These are phyloP conservation scores for Clonostachys byssicola DNA, from an alignment of 2,329 filamentous ascomycete genomes.

Conservation along the genomic window DNA sequence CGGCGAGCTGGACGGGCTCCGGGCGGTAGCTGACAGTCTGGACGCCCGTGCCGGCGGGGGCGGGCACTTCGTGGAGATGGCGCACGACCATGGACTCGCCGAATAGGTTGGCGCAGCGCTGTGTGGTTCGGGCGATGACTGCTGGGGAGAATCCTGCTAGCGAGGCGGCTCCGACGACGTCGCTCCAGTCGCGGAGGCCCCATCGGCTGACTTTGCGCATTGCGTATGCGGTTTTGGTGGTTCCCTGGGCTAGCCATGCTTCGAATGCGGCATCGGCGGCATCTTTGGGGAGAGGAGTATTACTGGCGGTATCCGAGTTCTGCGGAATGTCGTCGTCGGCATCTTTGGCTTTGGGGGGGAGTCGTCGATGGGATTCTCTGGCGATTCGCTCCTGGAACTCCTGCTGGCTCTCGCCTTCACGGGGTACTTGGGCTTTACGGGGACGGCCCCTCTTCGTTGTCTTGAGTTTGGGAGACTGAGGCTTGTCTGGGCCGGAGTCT, in stretches of 20 bases:
- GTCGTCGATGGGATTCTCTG: constrained; percentile 25
- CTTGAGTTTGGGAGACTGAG: neutral
- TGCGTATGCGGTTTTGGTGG: neutral
- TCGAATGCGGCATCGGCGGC: constrained; percentile 17
- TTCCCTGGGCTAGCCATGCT: neutral
- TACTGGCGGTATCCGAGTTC: constrained; percentile 17
- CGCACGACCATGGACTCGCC: constrained; percentile 64
- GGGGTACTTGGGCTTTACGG: constrained; percentile 28
- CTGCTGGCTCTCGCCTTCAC: constrained; percentile 17
- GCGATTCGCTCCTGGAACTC: constrained; percentile 33
- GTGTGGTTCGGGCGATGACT: constrained; percentile 64
- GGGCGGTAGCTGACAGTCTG: constrained; percentile 21
- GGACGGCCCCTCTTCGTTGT: constrained; percentile 27
- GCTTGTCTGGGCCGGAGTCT: neutral
- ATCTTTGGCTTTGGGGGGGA: constrained; percentile 19
- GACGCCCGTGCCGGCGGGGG: constrained; percentile 12
- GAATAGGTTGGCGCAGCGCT: constrained; percentile 74
- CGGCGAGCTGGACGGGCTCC: constrained; percentile 13
- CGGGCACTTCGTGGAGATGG: constrained; percentile 37
- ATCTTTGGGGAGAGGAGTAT: constrained; percentile 10
- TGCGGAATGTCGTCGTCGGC: constrained; percentile 26
- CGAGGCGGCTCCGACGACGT: constrained; percentile 75
- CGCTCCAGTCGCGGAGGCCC: constrained; percentile 73
- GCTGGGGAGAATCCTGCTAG: constrained; percentile 64
- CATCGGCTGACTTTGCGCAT: neutral